Base-by-base conservation (phyloP, 805 yeast genomes). In the Metschnikowia henanensis region DNA sequence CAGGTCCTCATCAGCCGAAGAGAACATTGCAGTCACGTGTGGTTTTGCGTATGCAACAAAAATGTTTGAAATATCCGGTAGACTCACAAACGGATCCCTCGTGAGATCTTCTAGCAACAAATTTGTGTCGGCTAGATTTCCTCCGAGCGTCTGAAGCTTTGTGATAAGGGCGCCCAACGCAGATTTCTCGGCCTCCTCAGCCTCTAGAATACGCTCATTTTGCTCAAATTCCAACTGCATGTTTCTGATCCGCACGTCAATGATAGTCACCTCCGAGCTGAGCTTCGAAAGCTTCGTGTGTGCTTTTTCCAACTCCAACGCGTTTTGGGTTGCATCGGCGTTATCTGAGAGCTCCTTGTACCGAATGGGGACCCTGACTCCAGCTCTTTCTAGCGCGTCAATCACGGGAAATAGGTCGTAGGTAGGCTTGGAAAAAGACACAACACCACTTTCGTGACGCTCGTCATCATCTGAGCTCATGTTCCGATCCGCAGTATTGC, bases 321-420 rank as follows among this genome's bases (percentile, higher is more conserved):
- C 13, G 15, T 36, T 35, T 12, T 37, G 43, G 19, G 23, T 32
- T 4, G 38, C 37, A 6, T 31, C 19, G 22, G 35, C 39, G 7
- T 52, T 46, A 47, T 70, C 75, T 8, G 70, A 62, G 2, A 64
- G 35, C 33, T 57, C 58, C 51, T 72, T 71, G 41, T 70, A 56
- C 6, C 52, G 50, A 4, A 46, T 12, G 1, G 80, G 77, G 1
- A 76, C 69, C 0, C 53, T 51, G 10, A 66, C 51, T 2, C 68
- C 72, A 19, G 57, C 52, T 12, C 35, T 25, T 46, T 69, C 75
- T 35, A 77, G 47, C 12, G 51, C 57, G 22, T 64, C 66, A 10
- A 77, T 64, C n/a, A 70, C 48, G 2, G 60, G 50, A 46, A 61
- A 72, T 7, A 76, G 45, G 28, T 62, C 66, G 43, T 36, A 47